phyloP scores from a whole-genome alignment of 371 early-diverging fungal species.

The Massospora cicadina region DNA sequence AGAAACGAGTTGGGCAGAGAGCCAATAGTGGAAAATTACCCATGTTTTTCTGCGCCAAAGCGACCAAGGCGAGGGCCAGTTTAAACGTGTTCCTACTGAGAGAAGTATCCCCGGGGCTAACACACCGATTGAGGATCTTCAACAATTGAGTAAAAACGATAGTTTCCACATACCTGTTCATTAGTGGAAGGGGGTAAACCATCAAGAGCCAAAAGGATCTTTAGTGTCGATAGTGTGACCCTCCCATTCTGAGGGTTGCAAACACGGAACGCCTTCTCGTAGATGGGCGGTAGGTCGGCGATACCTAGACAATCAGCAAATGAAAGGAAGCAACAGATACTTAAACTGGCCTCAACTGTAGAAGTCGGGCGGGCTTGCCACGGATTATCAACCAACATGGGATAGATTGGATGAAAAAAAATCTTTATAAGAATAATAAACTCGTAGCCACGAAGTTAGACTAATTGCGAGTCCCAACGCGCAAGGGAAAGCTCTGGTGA shows the following conservation, averaged over 20 bases:
- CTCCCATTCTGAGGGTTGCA: constrained; percentile 30
- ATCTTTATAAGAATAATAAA: too few relatives aligned
- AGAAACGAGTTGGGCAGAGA: not conserved
- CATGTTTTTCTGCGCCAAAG: constrained; percentile 61
- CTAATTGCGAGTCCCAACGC: too few relatives aligned
- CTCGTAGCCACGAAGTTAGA: too few relatives aligned
- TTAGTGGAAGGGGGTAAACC: constrained; percentile 28
- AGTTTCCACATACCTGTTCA: constrained; percentile 27
- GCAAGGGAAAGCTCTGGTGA: too few relatives aligned
- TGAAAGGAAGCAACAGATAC: not conserved
- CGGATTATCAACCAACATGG: constrained; percentile 2
- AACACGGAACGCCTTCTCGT: constrained; percentile 24
- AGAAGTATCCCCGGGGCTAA: constrained; percentile 13
- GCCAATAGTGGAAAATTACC: constrained; percentile 14
- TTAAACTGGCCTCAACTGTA: constrained; percentile 1
- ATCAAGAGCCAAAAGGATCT: constrained; percentile 25
- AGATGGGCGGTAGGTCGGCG: constrained; percentile 1
- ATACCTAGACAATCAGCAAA: not conserved
- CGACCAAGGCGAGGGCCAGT: constrained; percentile 42
- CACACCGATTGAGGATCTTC: not conserved
- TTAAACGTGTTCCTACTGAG: constrained; percentile 46
- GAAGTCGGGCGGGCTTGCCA: constrained; percentile 4
- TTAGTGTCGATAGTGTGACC: constrained; percentile 27
- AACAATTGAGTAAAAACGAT: not conserved
- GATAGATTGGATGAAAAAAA: not conserved